Base-by-base conservation (phyloP, 2,329 filamentous ascomycete species). In the Endocalyx cinctus region DNA sequence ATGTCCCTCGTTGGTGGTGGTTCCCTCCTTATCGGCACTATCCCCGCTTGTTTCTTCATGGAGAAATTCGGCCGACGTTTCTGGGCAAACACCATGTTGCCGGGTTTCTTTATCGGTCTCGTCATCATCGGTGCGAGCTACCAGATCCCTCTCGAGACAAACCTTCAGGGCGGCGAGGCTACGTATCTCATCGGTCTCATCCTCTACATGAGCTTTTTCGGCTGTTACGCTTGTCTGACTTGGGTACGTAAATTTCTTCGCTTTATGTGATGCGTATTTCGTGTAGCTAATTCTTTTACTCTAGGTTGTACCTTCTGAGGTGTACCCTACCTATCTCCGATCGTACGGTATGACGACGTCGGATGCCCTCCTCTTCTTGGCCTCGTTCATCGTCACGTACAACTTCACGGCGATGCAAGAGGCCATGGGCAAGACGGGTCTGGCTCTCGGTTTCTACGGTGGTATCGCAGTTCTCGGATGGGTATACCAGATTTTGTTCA, bases 1-100 rank as follows among this genome's bases (percentile, higher is more conserved):
- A 86, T 87, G 82, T 84, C 81, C 0, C 69, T 85, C 0, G 81
- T 87, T 11, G 82, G 82, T 4, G 81, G 82, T 17, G 81, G 78
- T 4, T 63, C 80, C 0, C 68, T 87, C 1, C 67, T 86, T 0
- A 47, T 87, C 12, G 81, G 80, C 15, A 81, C 79, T 0, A 79
- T 84, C 20, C 80, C 80, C 0, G 80, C 79, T 1, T 76, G 82
- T 35, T 69, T 84, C 52, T 74, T 74, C 42, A 87, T 87, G 82
- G 82, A 87, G 50, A 73, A 67, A 3, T 85, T 79, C 30, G 82
- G 82, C 10, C 77, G 82, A 15, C 77, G 82, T 4, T 85, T 85
- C 69, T 86, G 82, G 82, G 82, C 81, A 19, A 82, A 79, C 41
- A 69, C 69, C 5, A 86, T 83, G 74, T 63, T 87, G 25, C 81